phyloP scores from a whole-genome alignment of 2,329 filamentous ascomycete genomes.

The Paramyrothecium sp. region DNA sequence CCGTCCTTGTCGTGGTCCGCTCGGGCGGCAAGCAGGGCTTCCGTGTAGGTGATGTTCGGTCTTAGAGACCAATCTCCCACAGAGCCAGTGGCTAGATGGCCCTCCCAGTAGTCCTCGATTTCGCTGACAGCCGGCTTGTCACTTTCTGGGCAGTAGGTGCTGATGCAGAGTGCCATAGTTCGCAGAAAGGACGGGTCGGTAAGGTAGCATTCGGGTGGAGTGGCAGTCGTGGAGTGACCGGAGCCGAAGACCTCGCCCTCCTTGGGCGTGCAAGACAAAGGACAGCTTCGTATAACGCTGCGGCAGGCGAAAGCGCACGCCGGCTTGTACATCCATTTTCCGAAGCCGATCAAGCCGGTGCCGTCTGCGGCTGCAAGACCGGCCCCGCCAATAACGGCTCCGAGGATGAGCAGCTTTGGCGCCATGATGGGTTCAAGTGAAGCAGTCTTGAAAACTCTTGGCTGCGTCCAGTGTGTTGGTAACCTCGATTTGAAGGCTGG shows the following conservation, averaged over 20 bases:
- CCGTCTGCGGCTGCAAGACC: conserved; percentile 12
- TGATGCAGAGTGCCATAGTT: conserved; percentile 32
- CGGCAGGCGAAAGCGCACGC: conserved; percentile 34
- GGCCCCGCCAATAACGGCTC: not conserved
- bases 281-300: conserved; percentile 19
- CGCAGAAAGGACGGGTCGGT: conserved; percentile 25
- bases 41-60: conserved; percentile 24
- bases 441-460: not conserved
- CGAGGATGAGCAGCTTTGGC: not conserved
- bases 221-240: conserved; percentile 16
- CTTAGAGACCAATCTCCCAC: conserved; percentile 17
- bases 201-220: conserved; percentile 24
- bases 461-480: too few species aligned
- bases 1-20: conserved; percentile 15
- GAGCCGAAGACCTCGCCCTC: conserved; percentile 18
- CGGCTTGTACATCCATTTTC: conserved; percentile 33
- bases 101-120: conserved; percentile 25
- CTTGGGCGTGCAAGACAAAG: conserved; percentile 27
- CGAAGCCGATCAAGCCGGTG: conserved; percentile 30
- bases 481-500: too few species aligned
- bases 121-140: conserved; percentile 12
- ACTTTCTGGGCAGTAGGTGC: conserved; percentile 24
- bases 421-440: not conserved
- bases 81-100: conserved; percentile 24
- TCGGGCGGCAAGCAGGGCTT: conserved; percentile 19